Evolutionary conservation across 2,329 filamentous ascomycete species (phyloP).

Genomic region (Aspergillus novoparasiticus): DNA sequence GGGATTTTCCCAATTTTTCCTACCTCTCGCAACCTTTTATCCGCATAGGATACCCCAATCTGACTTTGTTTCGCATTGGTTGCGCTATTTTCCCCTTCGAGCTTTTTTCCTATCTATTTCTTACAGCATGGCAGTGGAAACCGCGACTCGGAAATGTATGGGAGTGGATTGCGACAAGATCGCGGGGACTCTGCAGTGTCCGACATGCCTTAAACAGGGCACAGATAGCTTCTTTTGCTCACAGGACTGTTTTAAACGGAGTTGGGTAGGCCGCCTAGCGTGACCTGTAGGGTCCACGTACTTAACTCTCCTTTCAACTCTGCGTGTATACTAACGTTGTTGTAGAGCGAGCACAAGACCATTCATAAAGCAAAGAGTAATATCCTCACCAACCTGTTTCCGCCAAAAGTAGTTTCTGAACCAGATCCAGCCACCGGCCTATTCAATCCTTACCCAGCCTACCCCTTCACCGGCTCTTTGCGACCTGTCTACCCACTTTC

Average conservation of each 20-base stretch:
- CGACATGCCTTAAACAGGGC: conserved; percentile 87
- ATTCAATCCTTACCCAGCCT: conserved; percentile 91
- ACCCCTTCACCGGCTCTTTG: conserved; percentile 76
- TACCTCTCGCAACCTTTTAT: conserved; percentile 6
- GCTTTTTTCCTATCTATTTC: not conserved
- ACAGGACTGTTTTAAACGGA: conserved; percentile 98
- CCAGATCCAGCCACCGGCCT: conserved; percentile 85
- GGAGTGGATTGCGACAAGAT: conserved; percentile 85
- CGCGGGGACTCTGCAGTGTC: conserved; percentile 84
- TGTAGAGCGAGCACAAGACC: conserved; percentile 77
- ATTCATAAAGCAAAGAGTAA: conserved; percentile 80
- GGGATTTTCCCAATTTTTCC: conserved; percentile 15
- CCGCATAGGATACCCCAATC: not conserved
- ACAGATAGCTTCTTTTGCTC: conserved; percentile 96
- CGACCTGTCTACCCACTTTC: conserved; percentile 88
- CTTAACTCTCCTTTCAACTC: conserved; percentile 4
- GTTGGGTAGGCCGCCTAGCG: conserved; percentile 72
- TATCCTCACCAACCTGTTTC: conserved; percentile 71
- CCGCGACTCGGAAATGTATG: conserved; percentile 60
- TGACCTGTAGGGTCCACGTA: conserved; percentile 28
- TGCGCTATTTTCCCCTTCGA: not conserved
- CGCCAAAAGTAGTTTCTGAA: conserved; percentile 85
- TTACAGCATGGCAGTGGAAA: conserved; percentile 32
- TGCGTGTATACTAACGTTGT: conserved; percentile 15
- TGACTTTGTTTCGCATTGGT: not conserved